phyloP scores from a whole-genome alignment of 2,329 filamentous ascomycete species.

The Aspergillus sp. region DNA sequence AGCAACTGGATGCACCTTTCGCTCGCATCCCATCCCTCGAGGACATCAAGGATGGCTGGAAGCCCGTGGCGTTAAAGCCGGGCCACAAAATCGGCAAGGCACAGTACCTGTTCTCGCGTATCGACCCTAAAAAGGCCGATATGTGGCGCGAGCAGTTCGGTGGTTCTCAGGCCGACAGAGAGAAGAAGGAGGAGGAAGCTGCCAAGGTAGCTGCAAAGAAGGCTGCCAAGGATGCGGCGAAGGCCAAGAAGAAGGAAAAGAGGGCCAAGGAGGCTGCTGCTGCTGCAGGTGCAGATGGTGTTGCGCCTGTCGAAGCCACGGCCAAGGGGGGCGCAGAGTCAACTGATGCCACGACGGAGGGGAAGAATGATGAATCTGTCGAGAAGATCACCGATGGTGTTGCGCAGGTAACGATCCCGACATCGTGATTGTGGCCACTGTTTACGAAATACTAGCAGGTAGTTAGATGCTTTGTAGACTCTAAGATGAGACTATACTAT shows the following conservation, averaged over 20 bases:
- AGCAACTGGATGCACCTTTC: slow-evolving; percentile 67
- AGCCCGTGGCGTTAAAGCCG: slow-evolving; percentile 58
- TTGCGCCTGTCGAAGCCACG: slow-evolving; percentile 34
- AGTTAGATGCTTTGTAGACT: neutral
- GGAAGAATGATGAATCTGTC: slow-evolving; percentile 34
- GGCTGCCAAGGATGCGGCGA: slow-evolving; percentile 41
- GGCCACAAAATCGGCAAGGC: slow-evolving; percentile 82
- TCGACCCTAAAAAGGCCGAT: slow-evolving; percentile 76
- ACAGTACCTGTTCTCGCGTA: slow-evolving; percentile 77
- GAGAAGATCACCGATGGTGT: slow-evolving; percentile 44
- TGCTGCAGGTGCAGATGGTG: slow-evolving; percentile 22
- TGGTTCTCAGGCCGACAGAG: slow-evolving; percentile 64
- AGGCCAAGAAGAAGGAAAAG: slow-evolving; percentile 39
- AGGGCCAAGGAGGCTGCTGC: slow-evolving; percentile 40
- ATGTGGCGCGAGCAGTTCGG: slow-evolving; percentile 80
- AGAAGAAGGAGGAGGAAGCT: slow-evolving; percentile 64
- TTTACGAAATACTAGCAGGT: neutral
- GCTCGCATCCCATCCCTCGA: slow-evolving; percentile 59
- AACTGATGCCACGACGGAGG: slow-evolving; percentile 22
- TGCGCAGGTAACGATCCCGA: slow-evolving; percentile 43
- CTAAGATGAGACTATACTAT: neutral
- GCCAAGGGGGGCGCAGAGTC: slow-evolving; percentile 36
- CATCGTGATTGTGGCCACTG: slow-evolving; percentile 26
- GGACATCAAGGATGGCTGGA: slow-evolving; percentile 60
- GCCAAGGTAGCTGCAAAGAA: slow-evolving; percentile 42